Base-by-base conservation (phyloP, 352 stramenopile species). In the Phytopythium mirpurense region DNA sequence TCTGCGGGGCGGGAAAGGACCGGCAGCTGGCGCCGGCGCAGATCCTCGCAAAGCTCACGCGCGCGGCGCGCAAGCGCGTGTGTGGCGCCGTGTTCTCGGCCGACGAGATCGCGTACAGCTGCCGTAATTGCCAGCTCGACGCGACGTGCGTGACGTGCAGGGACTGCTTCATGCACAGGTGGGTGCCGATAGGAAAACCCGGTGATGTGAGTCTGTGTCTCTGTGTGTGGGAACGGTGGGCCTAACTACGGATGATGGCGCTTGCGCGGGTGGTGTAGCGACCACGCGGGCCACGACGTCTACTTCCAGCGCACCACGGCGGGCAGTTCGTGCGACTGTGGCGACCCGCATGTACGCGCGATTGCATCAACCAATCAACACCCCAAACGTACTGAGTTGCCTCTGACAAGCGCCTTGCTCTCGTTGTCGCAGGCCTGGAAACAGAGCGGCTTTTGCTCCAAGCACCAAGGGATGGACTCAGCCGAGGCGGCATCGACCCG, bases 51-150 rank as follows among this genome's bases (percentile, higher is more conserved):
- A 87, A 81, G 42, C 61, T 93, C 29, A 77, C 78, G 42, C 64
- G 72, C 11, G 73, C 71, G 8, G 70, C 78, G 42, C 69, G 82
- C 7, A 87, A 90, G 37, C 79, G 82, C 54, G 76, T 95, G 26
- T 95, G 84, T 37, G 84, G 84, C 36, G 78, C 76, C 32, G 91
- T 95, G 53, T 95, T 95, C 52, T 75, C 78, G 44, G 77, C 82
- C 34, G 84, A 95, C 50, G 84, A 95, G 65, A 86, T 95, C 43
- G 77, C 83, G 34, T 95, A 95, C 64, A 95, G 84, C 56, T 95
- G 84, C 57, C 84, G 84, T 51, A 86, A 92, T 57, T 95, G 84
- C 66, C 82, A 95, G 51, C 57, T 91, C 9, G 84, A 95, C 54
- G 84, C 82, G 38, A 90, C 84, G 21, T 93, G 82, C 48, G 84